Evolutionary conservation across 2,329 filamentous ascomycete species (phyloP), one percentile per base, ranked within the genome.

Genomic region (Neopestalotiopsis clavispora): DNA sequence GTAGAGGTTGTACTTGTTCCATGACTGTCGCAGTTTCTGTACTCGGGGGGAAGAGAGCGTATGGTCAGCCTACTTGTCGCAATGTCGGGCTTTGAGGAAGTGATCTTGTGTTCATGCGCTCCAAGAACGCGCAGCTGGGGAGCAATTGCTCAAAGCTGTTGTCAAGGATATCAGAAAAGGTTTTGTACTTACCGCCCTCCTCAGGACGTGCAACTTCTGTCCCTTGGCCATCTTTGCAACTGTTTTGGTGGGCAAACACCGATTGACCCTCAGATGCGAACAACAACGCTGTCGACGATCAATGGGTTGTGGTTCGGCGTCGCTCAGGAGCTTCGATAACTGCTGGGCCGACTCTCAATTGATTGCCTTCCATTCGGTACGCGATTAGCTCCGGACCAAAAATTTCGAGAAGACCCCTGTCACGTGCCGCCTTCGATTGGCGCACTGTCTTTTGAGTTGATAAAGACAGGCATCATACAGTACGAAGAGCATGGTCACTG

Each of bases 1-100:
- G 89, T 93, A 99, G 72, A 99, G 87, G 79, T 97, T 97, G 86
- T 94, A 94, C 84, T 97, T 97, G 86, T 94, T 97, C 96, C 95
- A 98, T 85, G 94, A 94, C 85, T 96, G 93, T 76, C 95, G 92
- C 81, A 97, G 80, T 92, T 94, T 97, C 95, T 98, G 79, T 67
- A 70, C 32, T 62, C 45, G 32, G 70, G 69, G 67, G 14, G 10
- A 64, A 30, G 38, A 38, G n/a, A 38, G n/a, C 23, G 58, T 14
- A 56, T 45, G n/a, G 23, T 28, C 34, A 28, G 34, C 32, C 38
- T 28, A 52, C 45, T 12, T 63, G 62, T 69, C n/a, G 60, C 30
- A 60, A 13, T 38, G 34, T 10, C 34, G 34, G 34, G 34, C 6
- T 38, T 38, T 38, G 34, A 38, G 10, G 34, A 38, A 10, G 1